These are phyloP conservation scores for Strobilomyces confusus DNA, from an alignment of 768 basidiomycete species.

Conservation along the genomic window DNA sequence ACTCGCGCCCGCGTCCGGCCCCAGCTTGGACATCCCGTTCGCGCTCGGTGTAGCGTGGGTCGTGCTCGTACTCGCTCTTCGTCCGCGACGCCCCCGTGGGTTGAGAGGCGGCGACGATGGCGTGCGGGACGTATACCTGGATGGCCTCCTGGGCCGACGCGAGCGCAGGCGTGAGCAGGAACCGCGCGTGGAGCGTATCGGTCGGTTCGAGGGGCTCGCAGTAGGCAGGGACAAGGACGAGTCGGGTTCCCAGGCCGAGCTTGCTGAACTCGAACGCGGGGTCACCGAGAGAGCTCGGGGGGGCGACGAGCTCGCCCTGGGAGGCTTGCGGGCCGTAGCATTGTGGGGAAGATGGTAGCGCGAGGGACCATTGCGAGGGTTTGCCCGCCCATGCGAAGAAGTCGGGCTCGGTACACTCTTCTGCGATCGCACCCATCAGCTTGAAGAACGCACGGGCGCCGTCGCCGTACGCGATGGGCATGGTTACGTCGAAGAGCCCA, in stretches of 20 bases:
- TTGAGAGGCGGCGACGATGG: not conserved
- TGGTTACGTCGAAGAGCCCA: slow-evolving; percentile 20
- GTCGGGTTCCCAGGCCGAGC: slow-evolving; percentile 16
- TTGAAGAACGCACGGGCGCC: slow-evolving; percentile 21
- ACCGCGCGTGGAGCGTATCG: slow-evolving; percentile 11
- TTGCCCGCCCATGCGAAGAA: slow-evolving; percentile 23
- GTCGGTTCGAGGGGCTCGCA: slow-evolving; percentile 19
- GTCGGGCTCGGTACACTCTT: slow-evolving; percentile 17
- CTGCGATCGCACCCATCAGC: slow-evolving; percentile 16
- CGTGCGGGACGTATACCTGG: slow-evolving; percentile 14
- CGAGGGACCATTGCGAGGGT: slow-evolving; percentile 24
- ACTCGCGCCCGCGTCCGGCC: slow-evolving; percentile 11
- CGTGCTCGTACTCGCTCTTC: not conserved
- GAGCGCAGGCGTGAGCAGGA: slow-evolving; percentile 19
- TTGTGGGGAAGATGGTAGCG: slow-evolving; percentile 20
- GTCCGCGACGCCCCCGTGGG: slow-evolving; percentile 1
- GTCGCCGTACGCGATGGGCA: slow-evolving; percentile 24
- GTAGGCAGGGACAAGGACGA: slow-evolving; percentile 21
- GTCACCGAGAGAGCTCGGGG: slow-evolving; percentile 16
- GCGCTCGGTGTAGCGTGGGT: not conserved
- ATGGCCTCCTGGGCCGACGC: slow-evolving; percentile 17
- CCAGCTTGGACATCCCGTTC: slow-evolving; percentile 2
- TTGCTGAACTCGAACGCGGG: slow-evolving; percentile 23
- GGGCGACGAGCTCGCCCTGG: slow-evolving; percentile 8
- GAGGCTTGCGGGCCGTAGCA: slow-evolving; percentile 12